Base-by-base conservation (phyloP, 1,284 basidiomycete species). In the Moesziomyces parantarcticus region DNA sequence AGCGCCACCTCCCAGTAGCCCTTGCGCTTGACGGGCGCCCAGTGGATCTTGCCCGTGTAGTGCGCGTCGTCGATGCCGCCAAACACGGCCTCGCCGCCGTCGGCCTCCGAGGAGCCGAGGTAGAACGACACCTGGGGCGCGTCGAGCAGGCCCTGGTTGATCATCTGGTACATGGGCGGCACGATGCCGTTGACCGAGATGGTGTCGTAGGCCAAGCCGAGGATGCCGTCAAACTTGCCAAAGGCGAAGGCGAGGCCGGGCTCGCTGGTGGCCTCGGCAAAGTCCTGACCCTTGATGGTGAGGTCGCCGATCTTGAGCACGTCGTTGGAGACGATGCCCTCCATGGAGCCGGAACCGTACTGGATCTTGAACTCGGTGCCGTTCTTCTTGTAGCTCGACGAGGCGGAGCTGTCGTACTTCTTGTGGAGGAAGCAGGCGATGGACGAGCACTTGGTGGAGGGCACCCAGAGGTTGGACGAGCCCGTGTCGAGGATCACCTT, bases 391-490 rank as follows among this genome's bases (percentile, higher is more conserved):
- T 97, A 92, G 0, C 94, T 90, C 1, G 90, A 90, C 1, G 97
- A 99, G 42, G 65, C 58, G n/a, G 85, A 84, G 16, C 92, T 91
- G 80, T 98, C 92, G 85, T 98, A 99, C 87, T 97, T 97, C 82
- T 89, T 81, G 83, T 98, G 96, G 47, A 97, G 87, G 91, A 99
- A 99, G 87, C 97, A 99, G 25, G 97, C 95, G 79, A 99, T 99
- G 34, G 93, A 96, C 13, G 90, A 92, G 87, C 97, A 99, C 75
- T 89, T 86, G 34, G 86, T 85, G 79, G 93, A 93, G 11, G 97
- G 97, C 7, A 97, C 92, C 94, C 94, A 97, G 21, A 96, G 88
- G 84, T 96, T 96, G 84, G 92, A 91, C 46, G 93, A 95, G 23
- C 92, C 92, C 50, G 92, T 94, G 82, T 94, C 93, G 66, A 93